These are phyloP conservation scores for Helichrysum umbraculigerum DNA, from an alignment of 129 eudicot genomes.

Conservation along the genomic window DNA sequence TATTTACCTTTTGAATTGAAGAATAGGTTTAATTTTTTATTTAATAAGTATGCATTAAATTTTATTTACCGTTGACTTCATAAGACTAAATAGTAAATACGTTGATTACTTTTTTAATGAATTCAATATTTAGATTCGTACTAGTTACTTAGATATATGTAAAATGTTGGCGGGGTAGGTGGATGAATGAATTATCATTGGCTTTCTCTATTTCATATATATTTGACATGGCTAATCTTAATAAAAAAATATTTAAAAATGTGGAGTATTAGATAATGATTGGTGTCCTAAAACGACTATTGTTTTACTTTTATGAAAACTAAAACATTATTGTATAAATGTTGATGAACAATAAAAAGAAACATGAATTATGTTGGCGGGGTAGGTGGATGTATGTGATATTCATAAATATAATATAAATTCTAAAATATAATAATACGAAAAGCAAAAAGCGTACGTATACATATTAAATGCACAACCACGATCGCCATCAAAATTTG, in stretches of 20 bases:
- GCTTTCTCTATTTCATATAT: background rate
- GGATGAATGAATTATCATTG: background rate
- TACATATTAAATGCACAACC: background rate
- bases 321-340: no score
- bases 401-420: slow-evolving; percentile 9
- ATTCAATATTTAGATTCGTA: no score
- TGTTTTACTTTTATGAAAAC: background rate
- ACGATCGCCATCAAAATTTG: slow-evolving; percentile 9
- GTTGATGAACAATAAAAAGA: background rate
- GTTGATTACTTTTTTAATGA: no score
- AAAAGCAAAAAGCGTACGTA: background rate
- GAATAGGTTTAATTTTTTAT: no score
- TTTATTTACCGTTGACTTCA: no score
- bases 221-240: background rate
- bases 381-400: slow-evolving; percentile 12
- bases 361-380: background rate
- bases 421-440: background rate
- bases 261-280: no score
- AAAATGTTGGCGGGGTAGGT: no score
- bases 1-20: no score
- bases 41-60: no score
- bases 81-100: no score
- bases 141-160: no score
- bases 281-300: background rate
- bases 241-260: no score